Conservation (phyloP, 306 rosid genomes). For the Lathyrus oleraceus region DNA sequence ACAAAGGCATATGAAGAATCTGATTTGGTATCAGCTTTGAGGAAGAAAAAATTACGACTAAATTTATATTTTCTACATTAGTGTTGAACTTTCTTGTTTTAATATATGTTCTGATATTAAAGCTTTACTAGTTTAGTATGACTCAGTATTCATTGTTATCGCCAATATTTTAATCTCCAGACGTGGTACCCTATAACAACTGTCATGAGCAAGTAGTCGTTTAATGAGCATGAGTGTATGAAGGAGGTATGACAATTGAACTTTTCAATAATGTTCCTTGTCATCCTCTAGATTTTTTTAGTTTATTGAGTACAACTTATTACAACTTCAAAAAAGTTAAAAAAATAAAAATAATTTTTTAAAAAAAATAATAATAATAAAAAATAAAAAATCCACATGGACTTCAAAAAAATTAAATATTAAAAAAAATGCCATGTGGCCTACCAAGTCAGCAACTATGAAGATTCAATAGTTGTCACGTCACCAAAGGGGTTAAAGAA, state of each 20-base stretch:
- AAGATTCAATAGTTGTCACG: no score
- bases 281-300: background rate
- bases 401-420: no score
- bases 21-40: slow-evolving; percentile 68
- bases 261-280: slow-evolving; percentile 23
- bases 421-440: no score
- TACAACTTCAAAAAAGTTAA: no score
- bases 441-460: no score
- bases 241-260: slow-evolving; percentile 57
- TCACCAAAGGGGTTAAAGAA: no score
- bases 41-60: slow-evolving; percentile 3
- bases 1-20: slow-evolving; percentile 72
- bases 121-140: background rate
- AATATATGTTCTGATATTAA: background rate
- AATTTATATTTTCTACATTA: background rate
- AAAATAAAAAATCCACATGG: no score
- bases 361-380: no score
- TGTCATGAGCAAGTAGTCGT: slow-evolving; percentile 80
- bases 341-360: no score
- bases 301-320: no score
- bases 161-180: slow-evolving; percentile 39
- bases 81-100: background rate
- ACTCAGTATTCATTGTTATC: background rate
- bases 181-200: slow-evolving; percentile 85
- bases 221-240: slow-evolving; percentile 83